Conservation (phyloP, 306 rosid species). For the Begonia peltatifolia region DNA sequence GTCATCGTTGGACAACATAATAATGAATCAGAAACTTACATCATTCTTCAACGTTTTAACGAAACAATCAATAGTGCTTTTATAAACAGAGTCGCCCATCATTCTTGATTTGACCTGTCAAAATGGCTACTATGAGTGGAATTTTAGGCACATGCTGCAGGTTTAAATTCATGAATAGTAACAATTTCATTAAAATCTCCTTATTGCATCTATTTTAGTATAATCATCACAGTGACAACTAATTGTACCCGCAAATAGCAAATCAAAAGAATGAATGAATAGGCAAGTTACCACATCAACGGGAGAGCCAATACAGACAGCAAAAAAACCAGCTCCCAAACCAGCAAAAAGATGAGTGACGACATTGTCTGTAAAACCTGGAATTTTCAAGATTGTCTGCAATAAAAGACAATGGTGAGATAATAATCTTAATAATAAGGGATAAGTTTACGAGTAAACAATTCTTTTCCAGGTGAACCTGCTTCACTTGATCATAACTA, state of each 20-base stretch:
- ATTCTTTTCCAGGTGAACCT: slow-evolving; percentile 25
- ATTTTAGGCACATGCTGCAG: no score
- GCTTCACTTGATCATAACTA: slow-evolving; percentile 94
- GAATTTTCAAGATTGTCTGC: slow-evolving; percentile 93
- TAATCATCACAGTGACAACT: no score
- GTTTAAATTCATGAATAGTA: no score
- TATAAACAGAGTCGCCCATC: slow-evolving; percentile 95
- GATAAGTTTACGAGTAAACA: not conserved
- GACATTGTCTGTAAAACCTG: slow-evolving; percentile 83
- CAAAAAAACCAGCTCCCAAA: slow-evolving; percentile 91
- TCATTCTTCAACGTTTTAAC: slow-evolving; percentile 79
- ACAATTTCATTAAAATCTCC: no score
- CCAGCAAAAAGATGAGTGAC: slow-evolving; percentile 85
- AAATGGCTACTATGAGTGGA: not conserved
- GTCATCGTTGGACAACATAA: not conserved
- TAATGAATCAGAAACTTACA: slow-evolving; percentile 30
- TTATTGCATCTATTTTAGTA: no score
- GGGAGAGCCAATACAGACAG: slow-evolving; percentile 94
- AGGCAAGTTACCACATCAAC: slow-evolving; percentile 82
- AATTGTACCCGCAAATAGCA: no score
- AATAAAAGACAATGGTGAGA: slow-evolving; percentile 6
- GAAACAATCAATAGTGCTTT: slow-evolving; percentile 80
- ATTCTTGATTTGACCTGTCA: slow-evolving; percentile 92
- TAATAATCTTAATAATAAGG: not conserved
- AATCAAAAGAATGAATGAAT: not conserved